Percentiles rank a stretch among this genome's conserved stretches.
Conservation (phyloP, 164 flowering plant genomes). For the Liriodendron chinense region DNA sequence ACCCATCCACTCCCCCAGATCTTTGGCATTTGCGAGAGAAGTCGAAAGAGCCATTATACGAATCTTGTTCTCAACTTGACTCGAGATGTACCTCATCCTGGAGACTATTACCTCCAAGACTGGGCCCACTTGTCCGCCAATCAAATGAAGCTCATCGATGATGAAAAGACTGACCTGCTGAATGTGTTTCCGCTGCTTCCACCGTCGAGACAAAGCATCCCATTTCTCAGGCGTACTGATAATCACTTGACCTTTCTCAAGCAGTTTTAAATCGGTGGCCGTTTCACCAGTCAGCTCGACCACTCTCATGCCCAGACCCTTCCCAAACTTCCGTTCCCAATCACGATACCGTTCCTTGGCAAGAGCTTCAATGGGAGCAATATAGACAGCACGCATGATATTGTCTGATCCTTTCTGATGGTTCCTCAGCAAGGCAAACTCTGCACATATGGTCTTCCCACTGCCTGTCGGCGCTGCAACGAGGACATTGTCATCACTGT, state of each 20-base stretch:
- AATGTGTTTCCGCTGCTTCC: constrained; percentile 86
- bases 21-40: constrained; percentile 97
- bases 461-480: constrained; percentile 99
- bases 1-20: constrained; percentile 98
- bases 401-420: constrained; percentile 73
- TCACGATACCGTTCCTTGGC: constrained; percentile 82
- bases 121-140: constrained; percentile 94
- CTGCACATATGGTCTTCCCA: constrained; percentile 98
- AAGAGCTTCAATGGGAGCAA: constrained; percentile 93
- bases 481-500: constrained; percentile 92
- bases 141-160: constrained; percentile 90
- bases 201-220: constrained; percentile 96
- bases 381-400: constrained; percentile 78
- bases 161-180: constrained; percentile 91
- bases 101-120: constrained; percentile 90
- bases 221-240: constrained; percentile 96
- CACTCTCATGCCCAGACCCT: constrained; percentile 74
- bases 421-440: constrained; percentile 87
- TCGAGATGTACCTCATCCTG: constrained; percentile 93
- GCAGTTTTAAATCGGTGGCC: constrained; percentile 69
- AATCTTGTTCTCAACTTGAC: constrained; percentile 78
- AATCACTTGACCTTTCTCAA: constrained; percentile 84
- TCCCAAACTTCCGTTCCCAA: constrained; percentile 88
- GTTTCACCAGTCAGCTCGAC: constrained; percentile 89
- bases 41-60: constrained; percentile 89